Base-by-base conservation (phyloP, 164 flowering plant genomes). In the Piper betle region DNA sequence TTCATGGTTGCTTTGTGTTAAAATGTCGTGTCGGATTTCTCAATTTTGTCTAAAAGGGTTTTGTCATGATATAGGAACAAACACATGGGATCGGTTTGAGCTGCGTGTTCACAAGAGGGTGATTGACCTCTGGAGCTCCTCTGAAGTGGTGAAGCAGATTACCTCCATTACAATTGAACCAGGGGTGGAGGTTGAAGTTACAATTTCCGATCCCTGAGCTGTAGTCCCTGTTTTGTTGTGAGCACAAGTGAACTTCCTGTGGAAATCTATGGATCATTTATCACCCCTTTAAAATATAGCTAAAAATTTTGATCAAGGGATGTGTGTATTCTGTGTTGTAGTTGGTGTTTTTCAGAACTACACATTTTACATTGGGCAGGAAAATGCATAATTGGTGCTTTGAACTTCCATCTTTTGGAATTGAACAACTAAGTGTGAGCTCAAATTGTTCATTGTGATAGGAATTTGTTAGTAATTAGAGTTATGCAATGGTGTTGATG, bases 131-230 rank as follows among this genome's bases (percentile, higher is more conserved):
- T 82, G 80, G 70, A 86, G 91, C 70, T 89, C 96, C 25, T 79
- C 93, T 0, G 96, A 88, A 48, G 93, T 88, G 38, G 96, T 88
- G 15, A 88, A 88, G 82, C 93, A 86, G 69, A 86, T 88, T 25
- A 86, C 93, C 42, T 88, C 93, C 37, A 88, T 88, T 61, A 86
- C 89, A 59, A 88, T 86, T 73, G 93, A 88, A 70, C 96, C 96
- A 41, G 96, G 93, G 68, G 96, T 88, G 5, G 93, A 88, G 76
- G 94, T 89, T 59, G 96, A 89, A 73, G 94, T 89, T 37, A 89
- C 96, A 25, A 86, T 86, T 67, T 93, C 93, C 1, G 96, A 88
- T 65, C 73, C 82, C 1, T 64, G 66, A 63, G 9, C 39, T 18
- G 15, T 20, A 55, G 54, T 53, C 13, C 6, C 19, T 53, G 3